Percentiles rank a stretch among this genome's conserved stretches.
These are phyloP conservation scores for Suhomyces sp. DNA, from an alignment of 805 yeast species.

Conservation along the genomic window DNA sequence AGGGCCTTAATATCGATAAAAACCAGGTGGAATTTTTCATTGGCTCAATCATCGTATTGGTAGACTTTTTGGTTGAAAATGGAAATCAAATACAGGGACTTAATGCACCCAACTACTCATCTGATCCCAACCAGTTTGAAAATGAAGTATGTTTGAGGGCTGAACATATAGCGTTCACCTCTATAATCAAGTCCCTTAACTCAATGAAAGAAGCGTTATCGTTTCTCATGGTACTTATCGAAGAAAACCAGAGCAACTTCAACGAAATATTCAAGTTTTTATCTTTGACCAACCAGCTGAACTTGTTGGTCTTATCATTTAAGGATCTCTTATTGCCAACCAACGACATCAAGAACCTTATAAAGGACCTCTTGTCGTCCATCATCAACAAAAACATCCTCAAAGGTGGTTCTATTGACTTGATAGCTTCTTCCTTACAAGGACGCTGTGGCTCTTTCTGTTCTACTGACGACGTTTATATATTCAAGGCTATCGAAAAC, in stretches of 20 bases:
- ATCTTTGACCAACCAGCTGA: conserved; percentile 62
- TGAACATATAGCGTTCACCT: conserved; percentile 82
- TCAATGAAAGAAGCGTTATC: conserved; percentile 88
- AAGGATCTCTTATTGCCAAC: conserved; percentile 75
- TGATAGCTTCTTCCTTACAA: conserved; percentile 82
- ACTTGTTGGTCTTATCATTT: conserved; percentile 64
- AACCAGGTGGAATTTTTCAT: conserved; percentile 62
- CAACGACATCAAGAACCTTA: conserved; percentile 57
- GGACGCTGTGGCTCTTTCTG: conserved; percentile 94
- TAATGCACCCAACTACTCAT: conserved; percentile 53
- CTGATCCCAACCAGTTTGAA: conserved; percentile 47
- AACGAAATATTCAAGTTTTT: conserved; percentile 69
- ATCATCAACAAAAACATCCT: conserved; percentile 84
- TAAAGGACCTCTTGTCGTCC: conserved; percentile 84
- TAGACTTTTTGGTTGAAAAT: conserved; percentile 67
- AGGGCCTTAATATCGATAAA: conserved; percentile 45
- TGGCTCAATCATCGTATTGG: conserved; percentile 65
- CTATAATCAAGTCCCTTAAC: conserved; percentile 68
- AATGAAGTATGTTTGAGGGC: conserved; percentile 78
- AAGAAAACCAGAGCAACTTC: conserved; percentile 59
- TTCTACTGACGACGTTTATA: conserved; percentile 87
- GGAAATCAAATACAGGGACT: conserved; percentile 60
- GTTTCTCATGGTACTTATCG: conserved; percentile 75
- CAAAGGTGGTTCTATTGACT: conserved; percentile 90
- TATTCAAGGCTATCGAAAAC: conserved; percentile 91